These are phyloP conservation scores for Pythium myriotylum DNA, from an alignment of 352 stramenopile genomes.

Conservation along the genomic window DNA sequence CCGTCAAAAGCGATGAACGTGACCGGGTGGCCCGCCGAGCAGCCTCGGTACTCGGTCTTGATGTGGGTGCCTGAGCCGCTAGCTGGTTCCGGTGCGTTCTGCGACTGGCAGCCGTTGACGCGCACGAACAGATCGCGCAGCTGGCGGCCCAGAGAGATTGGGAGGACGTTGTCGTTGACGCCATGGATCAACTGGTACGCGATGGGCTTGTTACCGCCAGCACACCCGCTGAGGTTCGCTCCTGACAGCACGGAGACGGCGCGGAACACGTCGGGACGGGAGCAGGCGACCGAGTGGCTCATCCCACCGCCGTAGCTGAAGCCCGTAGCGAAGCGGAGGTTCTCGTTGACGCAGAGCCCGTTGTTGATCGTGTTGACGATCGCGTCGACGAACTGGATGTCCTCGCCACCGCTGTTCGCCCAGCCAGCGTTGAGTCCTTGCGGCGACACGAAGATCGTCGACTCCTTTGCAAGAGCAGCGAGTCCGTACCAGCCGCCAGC, in stretches of 20 bases:
- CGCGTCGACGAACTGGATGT: constrained; percentile 32
- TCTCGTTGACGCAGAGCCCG: constrained; percentile 29
- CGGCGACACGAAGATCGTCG: constrained; percentile 35
- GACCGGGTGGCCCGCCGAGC: constrained; percentile 27
- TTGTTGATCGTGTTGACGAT: constrained; percentile 32
- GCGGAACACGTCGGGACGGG: constrained; percentile 27
- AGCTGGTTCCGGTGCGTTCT: constrained; percentile 25
- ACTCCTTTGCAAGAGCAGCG: constrained; percentile 20
- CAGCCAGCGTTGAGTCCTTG: constrained; percentile 23
- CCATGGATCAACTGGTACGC: constrained; percentile 30
- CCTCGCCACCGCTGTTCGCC: constrained; percentile 29
- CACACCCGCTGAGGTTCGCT: constrained; percentile 26
- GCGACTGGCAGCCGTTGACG: constrained; percentile 31
- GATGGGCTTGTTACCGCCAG: constrained; percentile 19
- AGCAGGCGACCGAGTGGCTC: constrained; percentile 31
- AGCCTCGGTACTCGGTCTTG: constrained; percentile 37
- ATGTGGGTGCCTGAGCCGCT: constrained; percentile 32
- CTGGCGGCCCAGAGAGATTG: constrained; percentile 22
- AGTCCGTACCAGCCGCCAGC: constrained; percentile 31
- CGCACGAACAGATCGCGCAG: constrained; percentile 33
- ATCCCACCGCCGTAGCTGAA: constrained; percentile 37
- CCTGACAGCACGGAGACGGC: constrained; percentile 30
- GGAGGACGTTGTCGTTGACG: constrained; percentile 27
- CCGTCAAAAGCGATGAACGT: constrained; percentile 33
- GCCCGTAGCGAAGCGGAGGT: constrained; percentile 34